phyloP scores from a whole-genome alignment of 2,329 filamentous ascomycete species.

The Hawksworthiomyces lignivorus region DNA sequence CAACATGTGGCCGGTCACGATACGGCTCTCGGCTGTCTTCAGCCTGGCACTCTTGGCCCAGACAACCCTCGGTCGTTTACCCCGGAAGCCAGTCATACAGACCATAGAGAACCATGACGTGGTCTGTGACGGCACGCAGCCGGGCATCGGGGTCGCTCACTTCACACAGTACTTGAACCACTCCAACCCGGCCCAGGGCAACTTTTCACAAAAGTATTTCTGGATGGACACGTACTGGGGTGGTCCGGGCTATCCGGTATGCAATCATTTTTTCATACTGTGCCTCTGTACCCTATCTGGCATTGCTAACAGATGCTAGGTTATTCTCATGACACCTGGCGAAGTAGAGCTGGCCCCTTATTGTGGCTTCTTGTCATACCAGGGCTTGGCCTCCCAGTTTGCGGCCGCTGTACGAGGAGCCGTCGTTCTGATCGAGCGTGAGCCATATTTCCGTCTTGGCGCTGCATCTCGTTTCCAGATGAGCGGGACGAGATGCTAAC shows the following conservation, averaged over 20 bases:
- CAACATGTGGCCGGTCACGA: too few relatives aligned
- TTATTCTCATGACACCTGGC: constrained; percentile 8
- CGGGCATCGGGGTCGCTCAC: constrained; percentile 1
- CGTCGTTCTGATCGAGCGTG: constrained; percentile 8
- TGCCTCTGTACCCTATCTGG: too few relatives aligned
- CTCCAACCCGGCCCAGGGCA: not conserved
- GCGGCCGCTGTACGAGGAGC: not conserved
- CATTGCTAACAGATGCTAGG: too few relatives aligned
- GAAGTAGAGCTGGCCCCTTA: not conserved
- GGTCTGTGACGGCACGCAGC: not conserved
- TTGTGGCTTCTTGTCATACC: not conserved
- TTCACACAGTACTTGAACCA: constrained; percentile 11
- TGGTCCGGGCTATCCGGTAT: constrained; percentile 9
- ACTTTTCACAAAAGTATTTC: constrained; percentile 8
- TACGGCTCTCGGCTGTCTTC: too few relatives aligned
- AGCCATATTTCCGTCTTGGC: not conserved
- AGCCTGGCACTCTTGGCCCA: not conserved
- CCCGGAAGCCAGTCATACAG: not conserved
- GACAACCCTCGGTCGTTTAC: not conserved
- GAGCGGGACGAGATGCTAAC: not conserved
- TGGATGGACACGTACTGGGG: constrained; percentile 8
- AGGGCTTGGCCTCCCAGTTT: not conserved
- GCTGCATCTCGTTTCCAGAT: too few relatives aligned
- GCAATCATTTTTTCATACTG: too few relatives aligned
- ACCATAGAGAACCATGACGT: not conserved